phyloP scores from a whole-genome alignment of 192 early-diverging fungal species.

The Coemansia sp. region DNA sequence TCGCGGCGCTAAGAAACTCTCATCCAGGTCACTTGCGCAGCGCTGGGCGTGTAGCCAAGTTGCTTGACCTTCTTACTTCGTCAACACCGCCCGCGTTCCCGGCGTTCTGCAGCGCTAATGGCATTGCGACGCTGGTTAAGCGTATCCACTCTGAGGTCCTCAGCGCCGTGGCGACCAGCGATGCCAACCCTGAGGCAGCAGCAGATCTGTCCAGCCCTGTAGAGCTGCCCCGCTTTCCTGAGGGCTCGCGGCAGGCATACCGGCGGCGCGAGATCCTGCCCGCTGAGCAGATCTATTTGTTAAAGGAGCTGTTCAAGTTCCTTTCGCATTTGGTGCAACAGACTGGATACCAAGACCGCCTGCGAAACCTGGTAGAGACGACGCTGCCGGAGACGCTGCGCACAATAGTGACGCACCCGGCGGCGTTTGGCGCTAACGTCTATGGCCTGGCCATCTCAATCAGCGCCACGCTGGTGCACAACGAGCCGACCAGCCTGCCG shows the following conservation, averaged over 20 bases:
- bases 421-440: slow-evolving; percentile 79
- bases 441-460: slow-evolving; percentile 90
- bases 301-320: slow-evolving; percentile 91
- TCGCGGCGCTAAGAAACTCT: slow-evolving; percentile 71
- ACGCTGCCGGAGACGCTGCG: slow-evolving; percentile 75
- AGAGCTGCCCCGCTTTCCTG: slow-evolving; percentile 20
- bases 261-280: slow-evolving; percentile 60
- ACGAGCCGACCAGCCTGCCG: slow-evolving; percentile 92
- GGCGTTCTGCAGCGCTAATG: slow-evolving; percentile 81
- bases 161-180: slow-evolving; percentile 32
- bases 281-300: slow-evolving; percentile 71
- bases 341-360: slow-evolving; percentile 83
- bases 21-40: slow-evolving; percentile 61
- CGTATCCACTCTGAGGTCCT: slow-evolving; percentile 68
- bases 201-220: slow-evolving; percentile 48
- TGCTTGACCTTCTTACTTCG: slow-evolving; percentile 84
- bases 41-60: slow-evolving; percentile 69
- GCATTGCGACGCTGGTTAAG: slow-evolving; percentile 74
- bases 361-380: slow-evolving; percentile 95
- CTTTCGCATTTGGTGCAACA: slow-evolving; percentile 93
- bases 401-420: slow-evolving; percentile 71
- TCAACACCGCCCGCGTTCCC: slow-evolving; percentile 72
- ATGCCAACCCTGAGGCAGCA: slow-evolving; percentile 29
- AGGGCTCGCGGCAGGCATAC: slow-evolving; percentile 43
- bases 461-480: slow-evolving; percentile 95